Evolutionary conservation across 768 basidiomycete genomes (phyloP).

Genomic region (Rhizopogon vinicolor): DNA sequence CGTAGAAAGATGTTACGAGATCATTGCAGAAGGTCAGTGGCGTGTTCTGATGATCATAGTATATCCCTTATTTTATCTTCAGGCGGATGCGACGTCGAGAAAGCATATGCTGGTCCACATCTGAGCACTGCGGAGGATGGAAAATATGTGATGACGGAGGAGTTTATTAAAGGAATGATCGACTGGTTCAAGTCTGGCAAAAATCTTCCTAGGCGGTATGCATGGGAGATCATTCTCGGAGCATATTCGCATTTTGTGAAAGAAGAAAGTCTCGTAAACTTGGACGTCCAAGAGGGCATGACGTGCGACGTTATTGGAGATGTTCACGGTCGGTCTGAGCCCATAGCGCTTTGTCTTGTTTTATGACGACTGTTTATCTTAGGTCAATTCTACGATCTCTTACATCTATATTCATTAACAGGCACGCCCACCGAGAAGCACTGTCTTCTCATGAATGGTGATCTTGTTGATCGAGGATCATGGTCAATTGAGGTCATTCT

Average conservation of each 20-base stretch:
- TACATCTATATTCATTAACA: conserved; percentile 83
- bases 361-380: conserved; percentile 2
- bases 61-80: conserved; percentile 5
- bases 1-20: conserved; percentile 68
- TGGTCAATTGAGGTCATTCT: conserved; percentile 94
- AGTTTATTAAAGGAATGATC: conserved; percentile 85
- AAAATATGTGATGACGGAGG: conserved; percentile 66
- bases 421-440: conserved; percentile 85
- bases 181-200: conserved; percentile 95
- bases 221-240: conserved; percentile 93
- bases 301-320: conserved; percentile 95
- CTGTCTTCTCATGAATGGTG: conserved; percentile 86
- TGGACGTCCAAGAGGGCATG: conserved; percentile 68
- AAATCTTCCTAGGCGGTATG: conserved; percentile 81
- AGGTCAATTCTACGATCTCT: conserved; percentile 95
- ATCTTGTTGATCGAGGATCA: conserved; percentile 96
- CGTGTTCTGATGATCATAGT: background rate
- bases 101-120: conserved; percentile 68
- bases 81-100: conserved; percentile 81
- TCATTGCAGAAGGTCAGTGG: conserved; percentile 67
- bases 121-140: conserved; percentile 55
- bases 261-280: conserved; percentile 78
- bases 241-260: conserved; percentile 70
- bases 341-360: background rate
- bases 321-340: conserved; percentile 66